phyloP scores from a whole-genome alignment of 2,329 filamentous ascomycete genomes.

The Colletotrichum graminicola region DNA sequence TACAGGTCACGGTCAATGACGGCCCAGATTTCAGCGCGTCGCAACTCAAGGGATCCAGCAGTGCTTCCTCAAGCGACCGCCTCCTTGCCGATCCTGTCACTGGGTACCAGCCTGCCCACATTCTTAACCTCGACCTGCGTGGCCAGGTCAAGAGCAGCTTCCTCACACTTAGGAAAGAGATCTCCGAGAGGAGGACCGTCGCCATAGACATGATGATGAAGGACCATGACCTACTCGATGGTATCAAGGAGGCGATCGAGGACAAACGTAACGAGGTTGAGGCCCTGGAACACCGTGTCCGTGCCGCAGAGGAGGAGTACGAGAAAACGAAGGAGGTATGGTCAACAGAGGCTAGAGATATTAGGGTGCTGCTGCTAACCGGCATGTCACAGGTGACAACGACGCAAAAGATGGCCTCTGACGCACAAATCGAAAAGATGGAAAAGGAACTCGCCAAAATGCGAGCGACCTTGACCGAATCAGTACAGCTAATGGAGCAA shows the following conservation, averaged over 20 bases:
- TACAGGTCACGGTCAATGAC: slow-evolving; percentile 84
- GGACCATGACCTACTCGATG: slow-evolving; percentile 92
- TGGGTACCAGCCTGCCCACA: slow-evolving; percentile 89
- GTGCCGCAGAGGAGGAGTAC: slow-evolving; percentile 91
- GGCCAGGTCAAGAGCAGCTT: slow-evolving; percentile 86
- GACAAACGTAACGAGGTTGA: slow-evolving; percentile 95
- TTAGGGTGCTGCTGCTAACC: not conserved
- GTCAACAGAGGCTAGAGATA: not conserved
- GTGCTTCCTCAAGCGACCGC: slow-evolving; percentile 74
- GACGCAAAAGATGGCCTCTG: slow-evolving; percentile 87
- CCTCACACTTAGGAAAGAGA: slow-evolving; percentile 83
- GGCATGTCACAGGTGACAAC: slow-evolving; percentile 67
- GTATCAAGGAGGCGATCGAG: slow-evolving; percentile 96
- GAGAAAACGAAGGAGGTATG: slow-evolving; percentile 87
- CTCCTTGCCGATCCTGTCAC: slow-evolving; percentile 84
- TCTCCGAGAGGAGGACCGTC: slow-evolving; percentile 86
- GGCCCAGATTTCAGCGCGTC: slow-evolving; percentile 80
- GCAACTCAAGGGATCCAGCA: slow-evolving; percentile 53
- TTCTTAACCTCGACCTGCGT: slow-evolving; percentile 89
- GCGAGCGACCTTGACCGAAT: slow-evolving; percentile 85
- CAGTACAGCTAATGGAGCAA: slow-evolving; percentile 92
- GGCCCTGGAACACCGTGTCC: slow-evolving; percentile 87
- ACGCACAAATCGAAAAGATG: slow-evolving; percentile 98
- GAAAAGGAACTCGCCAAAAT: slow-evolving; percentile 98
- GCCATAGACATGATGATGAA: slow-evolving; percentile 94